Evolutionary conservation across 2,329 filamentous ascomycete genomes (phyloP).

Genomic region (Penicillium corylophilum): DNA sequence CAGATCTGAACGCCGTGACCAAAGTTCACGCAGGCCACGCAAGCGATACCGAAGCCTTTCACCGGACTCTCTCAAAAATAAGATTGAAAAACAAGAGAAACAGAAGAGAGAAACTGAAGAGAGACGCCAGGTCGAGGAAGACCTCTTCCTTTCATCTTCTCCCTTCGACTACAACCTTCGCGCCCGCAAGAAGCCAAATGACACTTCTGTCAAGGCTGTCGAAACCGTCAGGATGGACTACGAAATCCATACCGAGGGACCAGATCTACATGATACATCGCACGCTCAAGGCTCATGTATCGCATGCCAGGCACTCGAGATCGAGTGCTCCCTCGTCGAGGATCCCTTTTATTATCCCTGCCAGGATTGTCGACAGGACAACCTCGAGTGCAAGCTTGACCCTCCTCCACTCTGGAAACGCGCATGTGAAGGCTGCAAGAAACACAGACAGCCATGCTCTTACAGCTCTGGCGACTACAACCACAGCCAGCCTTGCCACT

Average conservation of each 20-base stretch:
- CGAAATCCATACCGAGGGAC: not conserved
- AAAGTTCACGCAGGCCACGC: not conserved
- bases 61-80: not conserved
- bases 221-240: not conserved
- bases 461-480: conserved; percentile 29
- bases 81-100: not conserved
- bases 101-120: not conserved
- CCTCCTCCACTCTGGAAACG: conserved; percentile 32
- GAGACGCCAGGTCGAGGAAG: not conserved
- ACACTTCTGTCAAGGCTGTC: not conserved
- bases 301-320: conserved; percentile 24
- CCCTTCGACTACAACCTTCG: not conserved
- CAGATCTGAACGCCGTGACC: not conserved
- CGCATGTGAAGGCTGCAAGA: conserved; percentile 35
- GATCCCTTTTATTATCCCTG: conserved; percentile 39
- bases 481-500: conserved; percentile 29
- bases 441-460: conserved; percentile 29
- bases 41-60: not conserved
- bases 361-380: conserved; percentile 30
- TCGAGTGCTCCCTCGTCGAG: conserved; percentile 38
- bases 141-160: not conserved
- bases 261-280: not conserved
- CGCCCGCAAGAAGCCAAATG: not conserved
- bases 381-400: conserved; percentile 37
- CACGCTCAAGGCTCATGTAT: conserved; percentile 30